phyloP scores from a whole-genome alignment of 345 rosid genomes.

The Eucalyptus rudis region DNA sequence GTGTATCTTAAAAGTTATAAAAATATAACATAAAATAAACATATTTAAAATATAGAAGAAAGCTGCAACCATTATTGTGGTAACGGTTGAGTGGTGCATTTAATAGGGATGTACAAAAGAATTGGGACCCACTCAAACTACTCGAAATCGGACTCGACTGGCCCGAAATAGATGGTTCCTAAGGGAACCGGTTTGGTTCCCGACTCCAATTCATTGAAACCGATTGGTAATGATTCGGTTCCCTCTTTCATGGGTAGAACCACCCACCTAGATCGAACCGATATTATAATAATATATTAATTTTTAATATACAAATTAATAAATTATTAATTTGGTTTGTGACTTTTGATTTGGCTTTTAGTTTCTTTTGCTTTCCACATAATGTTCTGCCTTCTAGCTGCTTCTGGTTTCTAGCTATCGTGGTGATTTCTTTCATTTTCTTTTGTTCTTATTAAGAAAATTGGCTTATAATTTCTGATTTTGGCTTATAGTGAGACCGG shows the following conservation, averaged over 20 bases:
- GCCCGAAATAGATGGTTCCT: accelerated
- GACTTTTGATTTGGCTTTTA: no score
- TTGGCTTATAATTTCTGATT: no score
- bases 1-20: neutral
- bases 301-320: no score
- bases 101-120: no score
- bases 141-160: accelerated
- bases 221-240: accelerated
- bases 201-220: accelerated
- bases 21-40: neutral
- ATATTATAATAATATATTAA: no score
- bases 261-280: accelerated
- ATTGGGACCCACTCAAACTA: accelerated
- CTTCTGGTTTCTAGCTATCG: no score
- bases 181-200: accelerated
- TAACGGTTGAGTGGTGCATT: accelerated
- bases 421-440: no score
- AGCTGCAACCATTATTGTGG: neutral
- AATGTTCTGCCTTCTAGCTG: no score
- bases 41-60: neutral
- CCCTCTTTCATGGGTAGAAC: accelerated
- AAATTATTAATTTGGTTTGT: no score
- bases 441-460: no score
- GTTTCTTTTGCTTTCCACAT: no score
- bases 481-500: no score